phyloP scores from a whole-genome alignment of 2,329 filamentous ascomycete species.

The Aspergillus neoniger region DNA sequence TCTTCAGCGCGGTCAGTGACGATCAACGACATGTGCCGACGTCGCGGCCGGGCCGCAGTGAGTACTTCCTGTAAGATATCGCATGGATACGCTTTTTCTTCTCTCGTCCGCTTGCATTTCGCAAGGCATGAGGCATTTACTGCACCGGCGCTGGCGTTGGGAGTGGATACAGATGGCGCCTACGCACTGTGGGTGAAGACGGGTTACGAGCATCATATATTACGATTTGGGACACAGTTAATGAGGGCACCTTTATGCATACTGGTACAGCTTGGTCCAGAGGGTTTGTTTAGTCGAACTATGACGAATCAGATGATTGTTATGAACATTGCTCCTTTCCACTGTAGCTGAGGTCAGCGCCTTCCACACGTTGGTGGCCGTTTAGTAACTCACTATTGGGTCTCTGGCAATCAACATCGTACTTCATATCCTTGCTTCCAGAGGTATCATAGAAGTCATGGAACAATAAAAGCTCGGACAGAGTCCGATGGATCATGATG shows the following conservation, averaged over 20 bases:
- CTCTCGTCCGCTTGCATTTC: slow-evolving; percentile 13
- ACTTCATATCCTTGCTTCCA: no score
- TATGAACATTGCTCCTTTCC: neutral
- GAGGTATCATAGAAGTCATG: no score
- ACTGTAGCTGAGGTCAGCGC: no score
- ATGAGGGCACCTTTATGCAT: slow-evolving; percentile 27
- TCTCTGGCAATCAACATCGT: no score
- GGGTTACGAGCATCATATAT: slow-evolving; percentile 35
- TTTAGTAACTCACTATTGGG: no score
- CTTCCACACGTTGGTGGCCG: no score
- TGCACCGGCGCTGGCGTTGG: slow-evolving; percentile 41
- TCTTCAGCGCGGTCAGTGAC: slow-evolving; percentile 51
- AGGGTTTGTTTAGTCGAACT: neutral
- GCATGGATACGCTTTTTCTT: slow-evolving; percentile 11
- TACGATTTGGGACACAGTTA: slow-evolving; percentile 39
- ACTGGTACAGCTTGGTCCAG: neutral
- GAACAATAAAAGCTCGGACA: no score
- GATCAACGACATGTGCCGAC: slow-evolving; percentile 49
- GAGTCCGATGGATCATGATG: no score
- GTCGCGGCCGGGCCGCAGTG: slow-evolving; percentile 48
- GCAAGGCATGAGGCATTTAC: slow-evolving; percentile 23
- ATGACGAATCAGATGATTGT: neutral
- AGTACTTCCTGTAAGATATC: slow-evolving; percentile 49
- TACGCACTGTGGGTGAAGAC: slow-evolving; percentile 17
- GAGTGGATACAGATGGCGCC: slow-evolving; percentile 20